phyloP scores from a whole-genome alignment of 805 yeast species.

The Candida namnaoensis region DNA sequence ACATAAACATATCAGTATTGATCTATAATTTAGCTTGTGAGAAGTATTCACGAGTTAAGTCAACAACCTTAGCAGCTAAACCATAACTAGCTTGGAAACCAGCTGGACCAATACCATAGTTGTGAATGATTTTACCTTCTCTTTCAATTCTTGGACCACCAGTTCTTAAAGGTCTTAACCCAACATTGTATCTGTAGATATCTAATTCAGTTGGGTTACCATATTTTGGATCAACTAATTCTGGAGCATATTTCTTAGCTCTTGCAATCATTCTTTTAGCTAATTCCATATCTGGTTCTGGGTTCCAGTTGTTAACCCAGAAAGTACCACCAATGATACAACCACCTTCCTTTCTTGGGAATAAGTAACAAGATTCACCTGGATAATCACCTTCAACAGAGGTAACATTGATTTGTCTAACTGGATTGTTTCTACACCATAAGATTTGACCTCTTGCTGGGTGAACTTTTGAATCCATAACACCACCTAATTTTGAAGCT shows the following conservation, averaged over 20 bases:
- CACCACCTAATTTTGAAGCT: slow-evolving; percentile 36
- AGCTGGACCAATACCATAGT: slow-evolving; percentile 68
- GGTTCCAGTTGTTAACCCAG: slow-evolving; percentile 20
- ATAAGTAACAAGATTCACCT: slow-evolving; percentile 44
- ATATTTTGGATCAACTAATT: slow-evolving; percentile 20
- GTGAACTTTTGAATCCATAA: slow-evolving; percentile 31
- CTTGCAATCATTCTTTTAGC: slow-evolving; percentile 32
- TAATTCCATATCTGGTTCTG: slow-evolving; percentile 31
- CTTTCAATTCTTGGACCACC: slow-evolving; percentile 50
- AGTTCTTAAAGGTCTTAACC: slow-evolving; percentile 57
- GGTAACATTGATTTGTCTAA: slow-evolving; percentile 9
- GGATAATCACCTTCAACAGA: slow-evolving; percentile 22
- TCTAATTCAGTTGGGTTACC: slow-evolving; percentile 30
- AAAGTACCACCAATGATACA: slow-evolving; percentile 53
- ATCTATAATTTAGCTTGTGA: slow-evolving; percentile 10
- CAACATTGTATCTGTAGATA: slow-evolving; percentile 45
- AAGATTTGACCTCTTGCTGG: slow-evolving; percentile 58
- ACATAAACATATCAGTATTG: too few relatives aligned
- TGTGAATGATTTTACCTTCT: slow-evolving; percentile 40
- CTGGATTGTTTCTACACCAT: slow-evolving; percentile 21
- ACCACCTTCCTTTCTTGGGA: slow-evolving; percentile 75
- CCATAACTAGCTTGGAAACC: slow-evolving; percentile 74
- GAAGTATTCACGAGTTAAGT: slow-evolving; percentile 21
- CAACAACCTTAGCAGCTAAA: slow-evolving; percentile 38
- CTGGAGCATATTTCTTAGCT: slow-evolving; percentile 18